Evolutionary conservation across 495 filamentous ascomycete genomes (phyloP).

Genomic region (Aspergillus avenaceus): DNA sequence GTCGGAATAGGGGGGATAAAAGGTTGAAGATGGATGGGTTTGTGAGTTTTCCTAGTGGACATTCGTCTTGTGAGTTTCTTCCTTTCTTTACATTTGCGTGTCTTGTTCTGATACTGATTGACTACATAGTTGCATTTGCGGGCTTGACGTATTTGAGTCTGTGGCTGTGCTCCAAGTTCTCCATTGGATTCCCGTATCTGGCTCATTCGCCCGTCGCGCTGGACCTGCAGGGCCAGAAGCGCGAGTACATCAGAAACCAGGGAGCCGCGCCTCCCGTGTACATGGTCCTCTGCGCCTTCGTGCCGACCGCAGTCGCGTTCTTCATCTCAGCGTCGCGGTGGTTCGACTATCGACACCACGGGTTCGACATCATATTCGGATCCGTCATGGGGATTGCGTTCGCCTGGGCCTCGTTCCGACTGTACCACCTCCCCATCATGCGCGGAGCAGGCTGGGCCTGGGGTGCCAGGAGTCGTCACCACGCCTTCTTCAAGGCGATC

Average conservation of each 20-base stretch:
- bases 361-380: constrained; percentile 62
- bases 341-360: constrained; percentile 60
- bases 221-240: constrained; percentile 19
- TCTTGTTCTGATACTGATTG: constrained; percentile 1
- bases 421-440: constrained; percentile 66
- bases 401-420: constrained; percentile 55
- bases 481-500: constrained; percentile 58
- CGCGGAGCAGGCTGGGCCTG: constrained; percentile 55
- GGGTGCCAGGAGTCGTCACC: constrained; percentile 34
- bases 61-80: constrained; percentile 55
- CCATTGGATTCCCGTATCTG: constrained; percentile 59
- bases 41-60: constrained; percentile 63
- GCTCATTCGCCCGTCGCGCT: constrained; percentile 31
- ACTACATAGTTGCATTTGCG: constrained; percentile 51
- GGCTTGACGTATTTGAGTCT: constrained; percentile 61
- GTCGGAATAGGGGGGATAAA: constrained; percentile 37
- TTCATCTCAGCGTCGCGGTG: constrained; percentile 62
- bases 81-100: not conserved
- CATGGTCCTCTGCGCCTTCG: constrained; percentile 51
- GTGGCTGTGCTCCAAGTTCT: constrained; percentile 61
- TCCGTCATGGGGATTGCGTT: constrained; percentile 51
- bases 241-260: constrained; percentile 35
- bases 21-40: constrained; percentile 55
- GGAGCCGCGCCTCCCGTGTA: constrained; percentile 59
- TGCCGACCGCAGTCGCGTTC: constrained; percentile 53